These are phyloP conservation scores for Hericium erinaceus DNA, from an alignment of 768 basidiomycete species.

Conservation along the genomic window DNA sequence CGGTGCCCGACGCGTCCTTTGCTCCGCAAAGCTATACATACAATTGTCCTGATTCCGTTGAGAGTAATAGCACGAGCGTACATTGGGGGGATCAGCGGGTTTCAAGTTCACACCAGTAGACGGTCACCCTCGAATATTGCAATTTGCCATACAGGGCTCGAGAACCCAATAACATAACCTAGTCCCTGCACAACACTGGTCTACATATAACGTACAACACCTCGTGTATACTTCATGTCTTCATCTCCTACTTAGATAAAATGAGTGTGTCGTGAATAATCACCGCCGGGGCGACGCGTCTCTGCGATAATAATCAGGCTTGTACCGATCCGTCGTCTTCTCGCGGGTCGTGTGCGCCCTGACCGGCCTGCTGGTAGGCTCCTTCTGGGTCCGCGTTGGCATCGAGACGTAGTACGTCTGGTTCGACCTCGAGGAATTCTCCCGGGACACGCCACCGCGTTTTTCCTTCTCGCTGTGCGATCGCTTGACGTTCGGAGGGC, in stretches of 20 bases:
- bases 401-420: constrained; percentile 12
- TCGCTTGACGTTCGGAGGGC: constrained; percentile 4
- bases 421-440: background rate
- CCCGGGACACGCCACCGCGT: background rate
- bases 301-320: constrained; percentile 23
- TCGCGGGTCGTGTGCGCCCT: constrained; percentile 2
- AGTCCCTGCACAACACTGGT: too few relatives aligned
- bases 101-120: too few relatives aligned
- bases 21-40: too few relatives aligned
- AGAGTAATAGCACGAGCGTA: too few relatives aligned
- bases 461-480: constrained; percentile 9
- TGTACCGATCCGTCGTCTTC: constrained; percentile 13
- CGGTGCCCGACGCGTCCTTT: background rate
- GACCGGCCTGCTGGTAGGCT: too few relatives aligned
- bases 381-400: background rate
- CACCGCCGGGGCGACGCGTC: constrained; percentile 25
- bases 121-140: too few relatives aligned
- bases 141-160: too few relatives aligned
- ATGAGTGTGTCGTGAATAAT: background rate
- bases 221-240: background rate
- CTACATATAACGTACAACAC: background rate
- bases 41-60: too few relatives aligned
- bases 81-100: too few relatives aligned
- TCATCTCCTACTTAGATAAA: background rate
- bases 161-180: too few relatives aligned